A percentile compares a stretch with the other conserved stretches of the same genome.
phyloP scores from a whole-genome alignment of 768 basidiomycete genomes.

The Mycena capillaripes region DNA sequence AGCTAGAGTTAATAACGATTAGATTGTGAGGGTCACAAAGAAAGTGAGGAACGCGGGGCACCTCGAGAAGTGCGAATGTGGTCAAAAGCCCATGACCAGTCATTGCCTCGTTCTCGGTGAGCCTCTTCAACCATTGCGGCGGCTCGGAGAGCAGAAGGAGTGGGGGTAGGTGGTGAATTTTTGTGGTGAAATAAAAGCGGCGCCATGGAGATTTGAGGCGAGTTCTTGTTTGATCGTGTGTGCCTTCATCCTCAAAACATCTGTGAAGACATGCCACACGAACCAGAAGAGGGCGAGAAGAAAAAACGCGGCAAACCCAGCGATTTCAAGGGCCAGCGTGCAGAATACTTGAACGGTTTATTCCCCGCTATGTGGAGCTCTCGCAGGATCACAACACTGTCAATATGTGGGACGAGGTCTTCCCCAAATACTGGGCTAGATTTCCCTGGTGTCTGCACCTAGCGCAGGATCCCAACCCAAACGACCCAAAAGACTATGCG shows the following conservation, averaged over 20 bases:
- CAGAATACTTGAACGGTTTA: neutral
- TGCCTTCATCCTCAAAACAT: neutral
- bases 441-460: neutral
- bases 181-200: no score
- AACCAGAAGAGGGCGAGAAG: neutral
- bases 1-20: neutral
- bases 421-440: neutral
- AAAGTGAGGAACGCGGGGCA: no score
- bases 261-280: neutral
- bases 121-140: no score
- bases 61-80: no score
- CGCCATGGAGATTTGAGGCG: no score
- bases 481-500: neutral
- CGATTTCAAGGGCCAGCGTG: neutral
- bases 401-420: neutral
- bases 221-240: neutral
- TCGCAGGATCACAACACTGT: neutral
- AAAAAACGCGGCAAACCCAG: neutral
- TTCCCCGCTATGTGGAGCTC: neutral
- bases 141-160: no score
- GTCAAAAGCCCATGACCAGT: neutral
- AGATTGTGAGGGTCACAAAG: neutral
- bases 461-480: neutral
- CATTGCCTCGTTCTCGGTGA: no score
- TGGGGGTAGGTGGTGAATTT: no score